Conservation (phyloP, 495 filamentous ascomycete genomes). For the Penicilliopsis zonata region DNA sequence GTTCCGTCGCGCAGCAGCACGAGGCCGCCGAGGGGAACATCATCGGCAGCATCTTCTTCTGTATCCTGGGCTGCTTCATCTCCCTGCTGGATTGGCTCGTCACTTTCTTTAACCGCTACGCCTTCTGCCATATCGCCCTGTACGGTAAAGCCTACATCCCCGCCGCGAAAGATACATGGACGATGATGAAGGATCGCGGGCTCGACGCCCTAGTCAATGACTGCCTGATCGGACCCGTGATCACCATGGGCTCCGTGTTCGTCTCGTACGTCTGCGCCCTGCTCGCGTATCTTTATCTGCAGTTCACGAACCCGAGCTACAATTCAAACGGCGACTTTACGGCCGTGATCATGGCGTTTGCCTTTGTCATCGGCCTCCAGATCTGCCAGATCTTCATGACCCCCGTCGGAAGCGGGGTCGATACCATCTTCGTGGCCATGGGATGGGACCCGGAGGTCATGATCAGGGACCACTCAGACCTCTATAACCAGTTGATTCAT, state of each 20-base stretch:
- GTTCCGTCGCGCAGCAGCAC: conserved; percentile 56
- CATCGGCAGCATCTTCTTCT: conserved; percentile 52
- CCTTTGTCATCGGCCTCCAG: conserved; percentile 77
- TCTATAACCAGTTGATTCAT: conserved; percentile 62
- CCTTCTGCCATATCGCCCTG: conserved; percentile 82
- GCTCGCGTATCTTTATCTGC: conserved; percentile 72
- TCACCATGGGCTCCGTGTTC: conserved; percentile 78
- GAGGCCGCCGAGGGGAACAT: conserved; percentile 57
- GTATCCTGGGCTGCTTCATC: conserved; percentile 64
- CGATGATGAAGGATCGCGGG: conserved; percentile 81
- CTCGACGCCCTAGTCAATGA: conserved; percentile 85
- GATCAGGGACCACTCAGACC: conserved; percentile 67
- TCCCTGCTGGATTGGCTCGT: conserved; percentile 74
- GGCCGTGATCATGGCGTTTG: conserved; percentile 68
- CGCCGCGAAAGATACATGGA: conserved; percentile 81
- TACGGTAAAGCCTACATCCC: conserved; percentile 81
- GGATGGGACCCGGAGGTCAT: conserved; percentile 85
- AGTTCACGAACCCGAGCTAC: conserved; percentile 67
- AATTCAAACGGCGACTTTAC: conserved; percentile 60
- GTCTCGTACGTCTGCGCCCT: conserved; percentile 73
- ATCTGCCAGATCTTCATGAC: conserved; percentile 81
- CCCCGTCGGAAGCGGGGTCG: conserved; percentile 48
- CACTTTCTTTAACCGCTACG: conserved; percentile 60
- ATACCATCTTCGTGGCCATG: conserved; percentile 79
- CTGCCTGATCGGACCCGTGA: conserved; percentile 77